Conservation (phyloP, 495 filamentous ascomycete genomes). For the Lasiosphaeria ovina region DNA sequence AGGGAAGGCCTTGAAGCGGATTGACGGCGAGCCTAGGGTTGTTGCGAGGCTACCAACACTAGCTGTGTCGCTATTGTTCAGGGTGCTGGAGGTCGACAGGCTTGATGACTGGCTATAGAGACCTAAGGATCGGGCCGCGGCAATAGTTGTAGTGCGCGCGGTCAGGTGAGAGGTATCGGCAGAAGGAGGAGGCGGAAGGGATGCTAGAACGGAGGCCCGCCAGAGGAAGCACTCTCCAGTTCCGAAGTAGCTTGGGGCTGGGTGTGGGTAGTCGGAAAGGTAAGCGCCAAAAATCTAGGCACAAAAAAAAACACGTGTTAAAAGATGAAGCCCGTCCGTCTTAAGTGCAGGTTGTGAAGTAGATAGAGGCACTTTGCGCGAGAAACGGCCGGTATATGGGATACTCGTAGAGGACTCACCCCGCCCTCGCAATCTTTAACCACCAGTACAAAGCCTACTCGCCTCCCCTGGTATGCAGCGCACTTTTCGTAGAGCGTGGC, state of each 20-base stretch:
- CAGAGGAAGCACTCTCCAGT: slow-evolving; percentile 98
- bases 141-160: slow-evolving; percentile 66
- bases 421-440: slow-evolving; percentile 72
- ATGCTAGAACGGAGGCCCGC: slow-evolving; percentile 66
- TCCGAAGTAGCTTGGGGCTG: slow-evolving; percentile 82
- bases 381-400: too few species aligned
- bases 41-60: slow-evolving; percentile 3
- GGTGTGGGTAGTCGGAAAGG: slow-evolving; percentile 81
- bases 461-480: slow-evolving; percentile 55
- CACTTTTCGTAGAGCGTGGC: slow-evolving; percentile 82
- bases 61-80: too few species aligned
- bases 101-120: neutral
- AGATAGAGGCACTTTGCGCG: too few species aligned
- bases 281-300: slow-evolving; percentile 86
- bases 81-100: too few species aligned
- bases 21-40: slow-evolving; percentile 41
- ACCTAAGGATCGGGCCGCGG: slow-evolving; percentile 3
- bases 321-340: neutral
- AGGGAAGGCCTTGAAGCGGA: slow-evolving; percentile 95
- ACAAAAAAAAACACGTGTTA: neutral
- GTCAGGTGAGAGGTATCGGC: slow-evolving; percentile 67
- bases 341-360: neutral
- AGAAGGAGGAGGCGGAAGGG: slow-evolving; percentile 71
- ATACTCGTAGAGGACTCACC: slow-evolving; percentile 47
- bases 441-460: slow-evolving; percentile 84